Percentiles rank a stretch among this genome's conserved stretches.
Conservation (phyloP, 108 stramenopile species). For the Stephanodiscus minutulus region DNA sequence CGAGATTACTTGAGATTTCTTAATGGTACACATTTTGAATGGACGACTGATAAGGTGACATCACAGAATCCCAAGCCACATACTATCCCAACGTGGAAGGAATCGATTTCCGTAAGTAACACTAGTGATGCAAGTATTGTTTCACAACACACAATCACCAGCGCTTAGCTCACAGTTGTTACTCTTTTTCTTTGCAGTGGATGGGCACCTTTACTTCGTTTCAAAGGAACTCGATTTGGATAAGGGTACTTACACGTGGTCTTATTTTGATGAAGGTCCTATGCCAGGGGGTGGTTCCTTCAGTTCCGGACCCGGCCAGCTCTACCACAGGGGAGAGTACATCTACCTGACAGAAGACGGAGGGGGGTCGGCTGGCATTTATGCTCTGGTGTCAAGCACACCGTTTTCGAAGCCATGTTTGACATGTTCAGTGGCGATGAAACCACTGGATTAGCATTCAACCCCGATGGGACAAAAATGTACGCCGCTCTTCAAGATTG, state of each 20-base stretch:
- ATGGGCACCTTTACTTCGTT: constrained; percentile 46
- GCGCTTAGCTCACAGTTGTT: too few relatives aligned
- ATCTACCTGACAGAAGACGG: constrained; percentile 65
- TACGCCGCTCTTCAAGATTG: constrained; percentile 59
- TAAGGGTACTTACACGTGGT: constrained; percentile 2
- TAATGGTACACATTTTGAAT: constrained; percentile 26
- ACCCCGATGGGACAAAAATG: constrained; percentile 55
- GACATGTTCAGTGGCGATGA: constrained; percentile 30
- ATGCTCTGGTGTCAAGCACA: constrained; percentile 45
- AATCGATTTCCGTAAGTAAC: too few relatives aligned
- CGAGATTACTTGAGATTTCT: constrained; percentile 10
- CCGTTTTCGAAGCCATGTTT: constrained; percentile 36
- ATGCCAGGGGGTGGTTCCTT: constrained; percentile 33
- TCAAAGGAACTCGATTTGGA: constrained; percentile 45
- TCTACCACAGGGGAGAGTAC: constrained; percentile 20
- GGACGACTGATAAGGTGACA: constrained; percentile 35
- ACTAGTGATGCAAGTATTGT: too few relatives aligned
- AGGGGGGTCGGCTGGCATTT: constrained; percentile 44
- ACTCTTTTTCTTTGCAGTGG: too few relatives aligned
- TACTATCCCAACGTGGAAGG: constrained; percentile 49
- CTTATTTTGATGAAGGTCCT: constrained; percentile 4
- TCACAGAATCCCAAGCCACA: constrained; percentile 21
- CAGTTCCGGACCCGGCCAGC: constrained; percentile 30
- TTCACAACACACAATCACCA: constrained; percentile 21
- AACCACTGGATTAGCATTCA: constrained; percentile 66